Evolutionary conservation across 441 rosid genomes (phyloP).

Genomic region (Gossypium schwendimanii): DNA sequence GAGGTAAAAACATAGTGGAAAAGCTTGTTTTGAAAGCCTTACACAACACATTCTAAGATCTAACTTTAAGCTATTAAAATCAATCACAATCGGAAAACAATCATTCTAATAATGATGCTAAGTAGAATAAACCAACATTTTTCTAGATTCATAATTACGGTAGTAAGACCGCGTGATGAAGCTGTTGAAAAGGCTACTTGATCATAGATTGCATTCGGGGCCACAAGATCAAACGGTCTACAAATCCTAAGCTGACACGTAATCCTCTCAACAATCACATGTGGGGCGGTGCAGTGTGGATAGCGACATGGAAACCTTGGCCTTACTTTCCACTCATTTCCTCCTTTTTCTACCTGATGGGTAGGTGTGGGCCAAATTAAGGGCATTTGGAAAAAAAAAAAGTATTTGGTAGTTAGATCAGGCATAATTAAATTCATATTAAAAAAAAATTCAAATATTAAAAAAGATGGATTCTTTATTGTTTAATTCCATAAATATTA

Average conservation of each 20-base stretch:
- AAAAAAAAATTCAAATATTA: too few relatives aligned
- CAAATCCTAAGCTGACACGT: slow-evolving; percentile 18
- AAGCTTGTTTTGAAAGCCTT: too few relatives aligned
- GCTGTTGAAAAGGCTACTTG: neutral
- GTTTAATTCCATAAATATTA: too few relatives aligned
- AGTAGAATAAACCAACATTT: too few relatives aligned
- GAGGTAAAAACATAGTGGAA: too few relatives aligned
- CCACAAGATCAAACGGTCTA: neutral
- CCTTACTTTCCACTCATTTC: neutral
- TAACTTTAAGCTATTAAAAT: neutral
- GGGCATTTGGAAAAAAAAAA: neutral
- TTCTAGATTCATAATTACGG: neutral
- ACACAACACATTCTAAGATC: neutral
- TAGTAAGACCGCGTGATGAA: slow-evolving; percentile 14
- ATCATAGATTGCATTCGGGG: neutral
- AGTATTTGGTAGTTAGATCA: too few relatives aligned
- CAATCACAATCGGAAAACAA: too few relatives aligned
- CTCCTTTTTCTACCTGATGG: neutral
- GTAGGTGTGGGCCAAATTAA: slow-evolving; percentile 12
- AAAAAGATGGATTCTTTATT: too few relatives aligned
- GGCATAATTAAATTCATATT: too few relatives aligned
- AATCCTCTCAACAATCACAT: slow-evolving; percentile 18
- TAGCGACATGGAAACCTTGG: slow-evolving; percentile 20
- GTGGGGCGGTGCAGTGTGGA: slow-evolving; percentile 45
- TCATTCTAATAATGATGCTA: too few relatives aligned